Evolutionary conservation across 2,329 filamentous ascomycete species (phyloP), one percentile per base, ranked within the genome.

Genomic region (Paracorniculantispora psalliotae): DNA sequence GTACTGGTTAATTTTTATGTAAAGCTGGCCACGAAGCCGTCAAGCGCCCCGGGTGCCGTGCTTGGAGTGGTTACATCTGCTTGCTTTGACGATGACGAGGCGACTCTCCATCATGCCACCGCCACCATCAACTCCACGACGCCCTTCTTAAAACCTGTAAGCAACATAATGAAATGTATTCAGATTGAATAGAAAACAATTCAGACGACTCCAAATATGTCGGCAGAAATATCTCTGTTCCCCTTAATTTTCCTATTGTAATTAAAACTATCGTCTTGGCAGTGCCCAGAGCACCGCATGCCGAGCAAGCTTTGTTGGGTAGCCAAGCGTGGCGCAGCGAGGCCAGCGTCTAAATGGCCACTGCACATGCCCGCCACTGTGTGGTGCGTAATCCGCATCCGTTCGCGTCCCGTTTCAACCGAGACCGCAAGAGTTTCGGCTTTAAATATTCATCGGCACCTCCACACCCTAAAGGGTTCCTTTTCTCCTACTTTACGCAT

Each of bases 271-370:
- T 15, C 9, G 8, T 26, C 52, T 56, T 56, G 43, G 52, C 52
- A 47, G 43, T 21, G 8, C 30, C 52, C 17, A 35, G 44, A 23
- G 30, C 25, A 49, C 10, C 26, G 19, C 8, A 21, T 43, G 55
- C 47, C 55, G 46, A 51, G 43, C 25, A 35, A 21, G 37, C 46
- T 33, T 28, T 43, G 46, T 46, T 50, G 37, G 46, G 47, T n/a
- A 64, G 67, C 67, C 66, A 70, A 72, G 67, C 48, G 69, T 72
- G 71, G 71, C 71, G 70, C 71, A 73, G 71, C 63, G 37, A 52
- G 33, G 28, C 13, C 41, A 56, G 46, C 58, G 44, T 46, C 12
- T 59, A 52, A 28, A 48, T 52, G 26, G 52, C 44, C 58, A 44
- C 46, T 55, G 50, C 51, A 25, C 39, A 48, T 35, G 48, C 17